Base-by-base conservation (phyloP, 805 yeast species). In the Cyberlindnera amylophila region DNA sequence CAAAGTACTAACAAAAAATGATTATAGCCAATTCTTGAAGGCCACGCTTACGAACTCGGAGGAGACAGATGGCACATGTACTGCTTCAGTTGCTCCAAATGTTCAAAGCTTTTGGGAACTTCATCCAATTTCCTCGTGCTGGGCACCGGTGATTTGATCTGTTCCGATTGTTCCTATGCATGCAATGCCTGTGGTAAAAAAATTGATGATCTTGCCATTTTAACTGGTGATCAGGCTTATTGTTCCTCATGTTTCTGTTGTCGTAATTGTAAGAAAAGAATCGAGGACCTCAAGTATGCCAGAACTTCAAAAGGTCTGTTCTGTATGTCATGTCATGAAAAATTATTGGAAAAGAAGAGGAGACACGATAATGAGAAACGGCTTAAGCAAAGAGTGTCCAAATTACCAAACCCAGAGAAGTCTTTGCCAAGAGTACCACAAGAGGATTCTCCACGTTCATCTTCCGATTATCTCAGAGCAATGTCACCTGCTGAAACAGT, bases 41-140 rank as follows among this genome's bases (percentile, higher is more conserved):
- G 96, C 26, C 95, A 90, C 51, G 98, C 98, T 3, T 93, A 88
- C 60, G 98, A 91, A 61, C 70, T 91, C 38, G 96, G 96, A 18
- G 95, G 85, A 21, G 91, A 88, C 59, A 78, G 96, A 50, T 93
- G 99, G 99, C 99, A 93, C 62, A 84, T 88, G 43, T 76, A 84
- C 49, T 93, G 99, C 65, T 93, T 93, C 65, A 74, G 80, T 36
- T 93, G 99, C 64, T 84, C 95, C 41, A 83, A 83, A 52, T 93
- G 99, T 63, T 70, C 75, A 29, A 74, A 78, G 53, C 75, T 81
- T 29, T 67, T 93, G 42, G 96, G 95, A 19, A 86, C 95, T 49
- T 84, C 88, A 55, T 82, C 95, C 18, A 90, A 90, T 62, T 87
- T 93, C 62, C 68, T 93, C 39, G 97, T 91, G 2, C 69, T 93